Conservation (phyloP, 2,329 filamentous ascomycete genomes). For the Phaeoacremonium minimum region DNA sequence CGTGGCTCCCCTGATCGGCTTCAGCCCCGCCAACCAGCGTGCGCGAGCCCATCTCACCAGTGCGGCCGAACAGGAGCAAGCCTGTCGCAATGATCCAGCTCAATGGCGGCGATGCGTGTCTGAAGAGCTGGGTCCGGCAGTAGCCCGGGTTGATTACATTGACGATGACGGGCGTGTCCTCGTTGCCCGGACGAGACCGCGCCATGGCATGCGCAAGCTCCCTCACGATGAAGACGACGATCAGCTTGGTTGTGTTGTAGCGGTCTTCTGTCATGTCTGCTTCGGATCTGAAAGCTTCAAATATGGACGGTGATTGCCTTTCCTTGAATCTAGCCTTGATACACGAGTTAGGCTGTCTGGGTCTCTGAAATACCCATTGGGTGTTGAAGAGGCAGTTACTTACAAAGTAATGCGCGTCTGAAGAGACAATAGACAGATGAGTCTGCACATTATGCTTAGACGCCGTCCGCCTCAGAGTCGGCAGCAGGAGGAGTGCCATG, state of each 20-base stretch:
- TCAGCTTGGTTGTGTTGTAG: conserved; percentile 28
- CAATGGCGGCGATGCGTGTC: conserved; percentile 21
- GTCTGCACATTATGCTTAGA: conserved; percentile 24
- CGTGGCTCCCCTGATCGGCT: conserved; percentile 31
- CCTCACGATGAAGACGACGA: conserved; percentile 22
- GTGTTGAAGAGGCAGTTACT: conserved; percentile 2
- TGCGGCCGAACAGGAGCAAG: conserved; percentile 24
- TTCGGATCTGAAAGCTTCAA: conserved; percentile 24
- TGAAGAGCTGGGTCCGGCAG: conserved; percentile 34
- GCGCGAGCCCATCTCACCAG: conserved; percentile 32
- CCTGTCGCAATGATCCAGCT: conserved; percentile 11
- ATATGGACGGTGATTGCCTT: conserved; percentile 21
- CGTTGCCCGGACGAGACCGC: neutral
- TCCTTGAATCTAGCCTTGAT: conserved; percentile 27
- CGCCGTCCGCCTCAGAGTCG: conserved; percentile 31
- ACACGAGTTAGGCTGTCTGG: conserved; percentile 1
- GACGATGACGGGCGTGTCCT: conserved; percentile 26
- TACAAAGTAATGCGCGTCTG: conserved; percentile 27
- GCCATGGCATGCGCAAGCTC: conserved; percentile 26
- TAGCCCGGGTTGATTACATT: conserved; percentile 35
- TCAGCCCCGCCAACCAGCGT: conserved; percentile 31
- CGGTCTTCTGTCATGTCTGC: conserved; percentile 21
- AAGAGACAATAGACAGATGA: conserved; percentile 32
- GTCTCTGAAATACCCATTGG: neutral
- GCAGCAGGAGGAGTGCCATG: conserved; percentile 36